Percentiles rank a stretch among this genome's conserved stretches.
phyloP scores from a whole-genome alignment of 306 rosid species.

The Medicago ruthenica region DNA sequence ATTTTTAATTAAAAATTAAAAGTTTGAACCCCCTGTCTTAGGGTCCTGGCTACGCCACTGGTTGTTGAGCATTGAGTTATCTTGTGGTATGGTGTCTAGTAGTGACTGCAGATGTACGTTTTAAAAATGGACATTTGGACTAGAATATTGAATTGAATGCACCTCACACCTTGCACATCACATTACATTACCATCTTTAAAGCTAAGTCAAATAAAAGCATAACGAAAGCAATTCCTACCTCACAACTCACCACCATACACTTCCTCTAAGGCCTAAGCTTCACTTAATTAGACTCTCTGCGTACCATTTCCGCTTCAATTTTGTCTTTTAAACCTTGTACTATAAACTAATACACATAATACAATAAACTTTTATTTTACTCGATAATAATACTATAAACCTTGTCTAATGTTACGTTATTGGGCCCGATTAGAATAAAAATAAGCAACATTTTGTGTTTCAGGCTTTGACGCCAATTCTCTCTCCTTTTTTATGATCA shows the following conservation, averaged over 20 bases:
- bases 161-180: constrained; percentile 36
- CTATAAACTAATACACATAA: too few relatives aligned
- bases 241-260: constrained; percentile 3
- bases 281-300: neutral
- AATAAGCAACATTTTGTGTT: neutral
- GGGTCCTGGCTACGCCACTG: too few relatives aligned
- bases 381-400: too few relatives aligned
- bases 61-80: constrained; percentile 16
- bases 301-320: too few relatives aligned
- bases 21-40: too few relatives aligned
- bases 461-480: neutral
- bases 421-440: too few relatives aligned
- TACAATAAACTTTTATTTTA: too few relatives aligned
- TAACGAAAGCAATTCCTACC: constrained; percentile 47
- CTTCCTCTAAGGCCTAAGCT: neutral
- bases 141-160: constrained; percentile 17
- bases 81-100: constrained; percentile 24
- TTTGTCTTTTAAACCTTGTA: too few relatives aligned
- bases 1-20: too few relatives aligned
- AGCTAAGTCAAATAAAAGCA: constrained; percentile 56
- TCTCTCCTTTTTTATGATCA: neutral
- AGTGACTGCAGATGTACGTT: constrained; percentile 47
- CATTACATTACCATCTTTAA: constrained; percentile 57
- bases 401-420: too few relatives aligned
- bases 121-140: constrained; percentile 38